These are phyloP conservation scores for Aspergillus brunneoviolaceus DNA, from an alignment of 2,329 filamentous ascomycete species.

Conservation along the genomic window DNA sequence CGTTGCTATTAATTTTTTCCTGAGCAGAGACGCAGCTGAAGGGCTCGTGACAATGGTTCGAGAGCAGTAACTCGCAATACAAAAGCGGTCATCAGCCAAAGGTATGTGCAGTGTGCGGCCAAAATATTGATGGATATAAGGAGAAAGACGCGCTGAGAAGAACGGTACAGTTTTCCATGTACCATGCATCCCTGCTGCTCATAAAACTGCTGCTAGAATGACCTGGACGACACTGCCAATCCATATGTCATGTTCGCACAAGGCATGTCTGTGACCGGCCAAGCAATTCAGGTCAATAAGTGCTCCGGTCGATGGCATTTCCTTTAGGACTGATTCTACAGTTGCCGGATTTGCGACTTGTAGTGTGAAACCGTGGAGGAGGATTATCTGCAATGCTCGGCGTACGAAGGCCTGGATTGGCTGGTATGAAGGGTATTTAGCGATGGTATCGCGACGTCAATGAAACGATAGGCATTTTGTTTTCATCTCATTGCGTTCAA, in stretches of 20 bases:
- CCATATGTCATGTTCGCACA: conserved; percentile 43
- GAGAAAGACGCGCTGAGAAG: conserved; percentile 61
- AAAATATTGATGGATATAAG: conserved; percentile 50
- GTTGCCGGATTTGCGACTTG: conserved; percentile 35
- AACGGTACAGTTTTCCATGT: conserved; percentile 42
- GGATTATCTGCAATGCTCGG: background rate
- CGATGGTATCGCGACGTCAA: conserved; percentile 22
- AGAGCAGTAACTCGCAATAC: conserved; percentile 45
- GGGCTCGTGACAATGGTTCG: conserved; percentile 58
- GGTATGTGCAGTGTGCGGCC: conserved; percentile 51
- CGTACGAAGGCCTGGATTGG: background rate
- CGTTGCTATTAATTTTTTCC: conserved; percentile 69
- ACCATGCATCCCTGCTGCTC: conserved; percentile 5
- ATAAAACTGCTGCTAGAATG: conserved; percentile 30
- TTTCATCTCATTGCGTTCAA: conserved; percentile 19
- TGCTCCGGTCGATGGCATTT: background rate
- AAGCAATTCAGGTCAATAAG: conserved; percentile 46
- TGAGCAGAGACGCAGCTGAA: conserved; percentile 59
- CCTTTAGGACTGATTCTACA: conserved; percentile 20
- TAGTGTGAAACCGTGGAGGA: background rate
- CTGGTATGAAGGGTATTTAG: conserved; percentile 4
- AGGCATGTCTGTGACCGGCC: conserved; percentile 49
- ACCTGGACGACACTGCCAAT: conserved; percentile 45
- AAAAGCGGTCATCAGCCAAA: conserved; percentile 58
- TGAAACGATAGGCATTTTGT: conserved; percentile 8